Base-by-base conservation (phyloP, 2,329 filamentous ascomycete genomes). In the Sporothrix variecibatus region DNA sequence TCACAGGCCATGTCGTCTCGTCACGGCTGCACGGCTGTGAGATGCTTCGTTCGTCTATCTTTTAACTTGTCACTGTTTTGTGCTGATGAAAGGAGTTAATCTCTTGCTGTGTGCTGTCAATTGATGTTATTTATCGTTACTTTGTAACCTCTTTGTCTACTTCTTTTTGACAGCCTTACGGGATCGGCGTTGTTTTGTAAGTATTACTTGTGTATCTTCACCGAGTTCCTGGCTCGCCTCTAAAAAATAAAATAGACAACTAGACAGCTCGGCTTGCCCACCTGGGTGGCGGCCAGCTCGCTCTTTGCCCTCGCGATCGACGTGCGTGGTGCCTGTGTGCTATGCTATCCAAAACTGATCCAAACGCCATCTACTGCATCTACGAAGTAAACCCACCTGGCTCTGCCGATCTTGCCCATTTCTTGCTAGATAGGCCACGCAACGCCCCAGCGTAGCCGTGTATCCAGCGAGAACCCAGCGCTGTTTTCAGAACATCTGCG, bases 221-320 rank as follows among this genome's bases (percentile, higher is more conserved):
- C 34, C 38, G 34, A 23, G 8, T 65, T 65, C 60, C 23, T 40
- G 38, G 23, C 11, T 46, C 38, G 38, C 62, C 62, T 67, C 62
- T 67, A 67, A 67, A 67, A 67, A 67, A 67, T 67, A 67, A 65
- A 28, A 40, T 43, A 43, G 58, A 43, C 60, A 23, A 23, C 38
- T 28, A 43, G 58, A 43, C 60, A 23, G 62, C 38, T 28, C 23
- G 26, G 51, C 23, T 56, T 12, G 43, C 51, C 51, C 20, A 23
- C 34, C 34, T 34, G 34, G 34, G 34, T 3, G 6, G 46, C 46
- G 6, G 46, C 46, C n/a, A 56, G 9, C 60, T 43, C 15, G 38
- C 12, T 20, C 20, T n/a, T 28, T 34, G 34, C 34, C 34, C 38
- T 67, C 62, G 62, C 38, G 62, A 67, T 67, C 62, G 62, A 67